These are phyloP conservation scores for Chlamydomonas schloesseri DNA, from an alignment of 139 green algal genomes.

Conservation along the genomic window DNA sequence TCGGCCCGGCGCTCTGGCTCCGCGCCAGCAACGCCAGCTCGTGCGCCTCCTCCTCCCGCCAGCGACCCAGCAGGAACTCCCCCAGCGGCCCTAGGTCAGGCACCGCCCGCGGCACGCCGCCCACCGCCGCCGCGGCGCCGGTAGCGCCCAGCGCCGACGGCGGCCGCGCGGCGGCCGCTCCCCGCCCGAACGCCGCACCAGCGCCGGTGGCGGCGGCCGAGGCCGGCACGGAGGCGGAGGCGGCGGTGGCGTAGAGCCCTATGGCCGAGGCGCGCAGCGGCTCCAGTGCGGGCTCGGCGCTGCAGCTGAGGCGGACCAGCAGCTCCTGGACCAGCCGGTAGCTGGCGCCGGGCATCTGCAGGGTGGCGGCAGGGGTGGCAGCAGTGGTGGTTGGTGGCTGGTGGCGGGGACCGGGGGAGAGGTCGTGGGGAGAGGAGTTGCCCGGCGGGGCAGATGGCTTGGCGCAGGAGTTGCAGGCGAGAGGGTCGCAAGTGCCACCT, in stretches of 20 bases:
- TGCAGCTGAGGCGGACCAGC: slow-evolving; percentile 44
- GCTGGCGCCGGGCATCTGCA: slow-evolving; percentile 40
- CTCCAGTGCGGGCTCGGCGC: slow-evolving; percentile 43
- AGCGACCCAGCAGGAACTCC: slow-evolving; percentile 64
- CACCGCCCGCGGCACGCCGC: neutral
- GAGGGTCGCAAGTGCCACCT: too few species aligned
- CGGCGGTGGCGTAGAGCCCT: neutral
- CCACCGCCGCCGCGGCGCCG: neutral
- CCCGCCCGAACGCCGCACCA: slow-evolving; percentile 15
- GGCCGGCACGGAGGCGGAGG: neutral
- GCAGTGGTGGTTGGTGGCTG: too few species aligned
- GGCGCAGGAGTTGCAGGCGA: too few species aligned
- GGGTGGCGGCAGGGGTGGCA: too few species aligned
- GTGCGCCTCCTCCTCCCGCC: slow-evolving; percentile 61
- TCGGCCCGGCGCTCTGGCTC: neutral
- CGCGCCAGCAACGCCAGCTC: slow-evolving; percentile 40
- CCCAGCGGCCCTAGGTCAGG: slow-evolving; percentile 60
- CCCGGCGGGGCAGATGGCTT: too few species aligned
- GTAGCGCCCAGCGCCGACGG: neutral
- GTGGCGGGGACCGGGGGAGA: too few species aligned
- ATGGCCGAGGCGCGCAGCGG: slow-evolving; percentile 45
- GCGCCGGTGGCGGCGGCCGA: neutral
- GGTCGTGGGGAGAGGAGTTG: too few species aligned
- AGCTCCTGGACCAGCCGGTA: slow-evolving; percentile 39
- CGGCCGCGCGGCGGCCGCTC: too few species aligned